A percentile compares a stretch with the other conserved stretches of the same genome.
Conservation (phyloP, 495 filamentous ascomycete species). For the Acidomyces sp. region DNA sequence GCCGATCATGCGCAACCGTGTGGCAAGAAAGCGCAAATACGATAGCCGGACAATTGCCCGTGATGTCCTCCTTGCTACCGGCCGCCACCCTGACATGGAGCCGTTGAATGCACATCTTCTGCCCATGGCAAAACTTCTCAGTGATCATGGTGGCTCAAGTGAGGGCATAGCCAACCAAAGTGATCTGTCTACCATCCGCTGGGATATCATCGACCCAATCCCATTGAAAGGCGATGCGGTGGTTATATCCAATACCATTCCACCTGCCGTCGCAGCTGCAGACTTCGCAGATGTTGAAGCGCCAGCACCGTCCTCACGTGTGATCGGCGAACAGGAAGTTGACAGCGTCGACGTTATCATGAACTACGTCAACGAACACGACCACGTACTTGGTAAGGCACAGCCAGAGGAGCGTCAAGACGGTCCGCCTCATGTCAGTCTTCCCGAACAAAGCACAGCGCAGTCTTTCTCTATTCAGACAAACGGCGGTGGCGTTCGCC, state of each 20-base stretch:
- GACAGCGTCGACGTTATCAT: constrained; percentile 10
- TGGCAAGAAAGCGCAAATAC: constrained; percentile 37
- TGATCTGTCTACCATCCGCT: constrained; percentile 51
- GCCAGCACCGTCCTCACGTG: too few relatives aligned
- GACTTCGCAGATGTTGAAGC: constrained; percentile 25
- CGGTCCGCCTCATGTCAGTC: background rate
- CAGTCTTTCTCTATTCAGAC: too few relatives aligned
- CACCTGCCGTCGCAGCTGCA: constrained; percentile 7
- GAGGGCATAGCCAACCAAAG: constrained; percentile 29
- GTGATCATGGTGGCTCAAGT: constrained; percentile 26
- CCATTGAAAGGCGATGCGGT: constrained; percentile 11
- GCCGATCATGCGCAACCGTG: constrained; percentile 35
- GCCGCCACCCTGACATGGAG: constrained; percentile 44
- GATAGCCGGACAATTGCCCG: constrained; percentile 50
- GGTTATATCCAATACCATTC: background rate
- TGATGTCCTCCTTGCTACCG: constrained; percentile 48
- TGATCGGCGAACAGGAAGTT: constrained; percentile 1
- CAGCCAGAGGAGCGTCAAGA: constrained; percentile 8
- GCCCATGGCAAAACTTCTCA: constrained; percentile 14
- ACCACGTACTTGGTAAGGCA: background rate
- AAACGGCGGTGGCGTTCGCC: too few relatives aligned
- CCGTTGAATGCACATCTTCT: constrained; percentile 47
- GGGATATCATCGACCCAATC: constrained; percentile 53
- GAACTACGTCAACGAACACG: background rate
- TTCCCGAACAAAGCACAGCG: background rate